A percentile compares a stretch with the other conserved stretches of the same genome.
Evolutionary conservation across 202 grass and related monocot genomes (phyloP).

Genomic region (Zizania palustris): DNA sequence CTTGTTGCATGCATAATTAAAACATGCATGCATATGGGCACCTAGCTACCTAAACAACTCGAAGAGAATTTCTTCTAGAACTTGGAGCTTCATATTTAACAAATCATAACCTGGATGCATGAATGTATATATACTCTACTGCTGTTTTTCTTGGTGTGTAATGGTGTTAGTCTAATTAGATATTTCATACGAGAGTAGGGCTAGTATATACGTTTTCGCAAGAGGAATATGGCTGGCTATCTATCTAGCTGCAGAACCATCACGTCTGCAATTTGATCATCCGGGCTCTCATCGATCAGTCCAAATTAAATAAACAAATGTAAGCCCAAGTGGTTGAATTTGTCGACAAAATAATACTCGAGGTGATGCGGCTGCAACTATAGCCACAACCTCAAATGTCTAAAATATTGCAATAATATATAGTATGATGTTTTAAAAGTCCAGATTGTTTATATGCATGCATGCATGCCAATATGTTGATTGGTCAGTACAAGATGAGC

Average conservation of each 20-base stretch:
- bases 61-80: neutral
- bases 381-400: constrained; percentile 38
- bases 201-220: neutral
- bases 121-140: too few relatives aligned
- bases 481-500: neutral
- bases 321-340: constrained; percentile 18
- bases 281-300: neutral
- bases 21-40: neutral
- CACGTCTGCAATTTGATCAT: neutral
- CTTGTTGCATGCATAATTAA: neutral
- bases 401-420: constrained; percentile 42
- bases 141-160: neutral
- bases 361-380: constrained; percentile 40
- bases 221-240: neutral
- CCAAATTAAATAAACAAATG: constrained; percentile 20
- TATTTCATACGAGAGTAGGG: neutral
- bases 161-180: too few relatives aligned
- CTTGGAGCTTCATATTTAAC: neutral
- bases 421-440: constrained; percentile 21
- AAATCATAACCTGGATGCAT: neutral
- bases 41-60: neutral
- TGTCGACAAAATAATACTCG: constrained; percentile 25
- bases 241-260: too few relatives aligned
- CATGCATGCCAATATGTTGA: neutral
- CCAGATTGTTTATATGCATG: neutral